phyloP scores from a whole-genome alignment of 371 early-diverging fungal genomes.

The Mortierella sp. region DNA sequence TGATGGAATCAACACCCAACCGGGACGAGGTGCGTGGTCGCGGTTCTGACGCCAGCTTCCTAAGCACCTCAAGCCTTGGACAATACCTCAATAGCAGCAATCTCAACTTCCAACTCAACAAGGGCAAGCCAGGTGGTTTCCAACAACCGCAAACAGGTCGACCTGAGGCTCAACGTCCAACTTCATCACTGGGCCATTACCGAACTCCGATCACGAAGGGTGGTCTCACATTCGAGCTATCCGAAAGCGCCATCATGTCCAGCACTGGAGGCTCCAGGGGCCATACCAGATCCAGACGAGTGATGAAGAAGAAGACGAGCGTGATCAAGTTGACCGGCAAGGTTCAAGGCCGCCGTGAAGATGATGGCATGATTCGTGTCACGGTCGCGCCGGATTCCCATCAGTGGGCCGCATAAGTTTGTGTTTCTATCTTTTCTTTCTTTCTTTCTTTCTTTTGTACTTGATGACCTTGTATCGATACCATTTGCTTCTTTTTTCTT shows the following conservation, averaged over 20 bases:
- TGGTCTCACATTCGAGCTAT: slow-evolving; percentile 16
- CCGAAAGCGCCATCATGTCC: slow-evolving; percentile 8
- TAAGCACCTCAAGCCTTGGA: not conserved
- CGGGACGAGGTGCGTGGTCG: slow-evolving; percentile 17
- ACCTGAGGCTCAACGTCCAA: slow-evolving; percentile 1
- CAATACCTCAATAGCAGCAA: too few relatives aligned
- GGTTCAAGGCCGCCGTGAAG: slow-evolving; percentile 48
- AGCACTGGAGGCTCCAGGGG: not conserved
- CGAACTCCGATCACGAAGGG: slow-evolving; percentile 19
- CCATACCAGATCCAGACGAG: slow-evolving; percentile 30
- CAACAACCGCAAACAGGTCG: slow-evolving; percentile 14
- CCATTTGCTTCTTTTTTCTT: too few relatives aligned
- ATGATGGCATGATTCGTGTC: slow-evolving; percentile 49
- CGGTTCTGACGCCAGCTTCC: slow-evolving; percentile 1
- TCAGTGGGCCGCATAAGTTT: too few relatives aligned
- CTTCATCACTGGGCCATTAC: slow-evolving; percentile 2
- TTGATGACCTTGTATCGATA: too few relatives aligned
- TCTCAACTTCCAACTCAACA: too few relatives aligned
- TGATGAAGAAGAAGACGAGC: slow-evolving; percentile 54
- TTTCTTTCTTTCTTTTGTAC: too few relatives aligned
- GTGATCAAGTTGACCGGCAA: slow-evolving; percentile 49
- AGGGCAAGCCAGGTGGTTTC: too few relatives aligned
- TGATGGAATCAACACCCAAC: slow-evolving; percentile 23
- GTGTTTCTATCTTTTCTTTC: too few relatives aligned
- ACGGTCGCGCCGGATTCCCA: slow-evolving; percentile 21